Conservation (phyloP, 257 asterid genomes). For the Jaltomata sinuosa region DNA sequence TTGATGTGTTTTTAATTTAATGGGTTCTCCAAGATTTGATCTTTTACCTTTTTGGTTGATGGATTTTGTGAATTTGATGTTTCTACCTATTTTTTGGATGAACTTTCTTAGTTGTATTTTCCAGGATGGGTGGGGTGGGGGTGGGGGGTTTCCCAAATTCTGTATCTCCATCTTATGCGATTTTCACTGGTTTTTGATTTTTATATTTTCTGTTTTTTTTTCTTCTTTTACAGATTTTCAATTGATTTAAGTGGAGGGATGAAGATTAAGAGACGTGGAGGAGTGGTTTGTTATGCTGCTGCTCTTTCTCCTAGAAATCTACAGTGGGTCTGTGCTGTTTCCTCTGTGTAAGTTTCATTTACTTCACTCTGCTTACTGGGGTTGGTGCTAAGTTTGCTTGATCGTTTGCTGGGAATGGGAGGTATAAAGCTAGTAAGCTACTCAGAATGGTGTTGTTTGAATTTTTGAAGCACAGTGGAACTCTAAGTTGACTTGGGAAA, state of each 20-base stretch:
- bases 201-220: background rate
- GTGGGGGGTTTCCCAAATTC: background rate
- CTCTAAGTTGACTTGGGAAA: background rate
- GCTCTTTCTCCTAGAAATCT: conserved; percentile 52
- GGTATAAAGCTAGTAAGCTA: background rate
- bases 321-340: conserved; percentile 60
- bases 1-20: background rate
- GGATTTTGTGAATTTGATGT: too few relatives aligned
- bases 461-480: background rate
- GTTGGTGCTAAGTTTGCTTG: background rate
- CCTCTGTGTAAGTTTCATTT: conserved; percentile 42
- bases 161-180: background rate
- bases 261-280: conserved; percentile 25
- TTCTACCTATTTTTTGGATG: background rate
- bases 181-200: background rate
- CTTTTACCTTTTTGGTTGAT: too few relatives aligned
- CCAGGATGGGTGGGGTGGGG: too few relatives aligned
- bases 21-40: background rate
- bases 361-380: background rate
- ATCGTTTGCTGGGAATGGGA: background rate
- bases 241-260: conserved; percentile 3
- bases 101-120: too few relatives aligned
- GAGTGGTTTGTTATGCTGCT: conserved; percentile 46
- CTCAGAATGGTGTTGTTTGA: background rate
- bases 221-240: conserved; percentile 28